phyloP scores from a whole-genome alignment of 2,329 filamentous ascomycete species.

The Coniosporium uncinatum region DNA sequence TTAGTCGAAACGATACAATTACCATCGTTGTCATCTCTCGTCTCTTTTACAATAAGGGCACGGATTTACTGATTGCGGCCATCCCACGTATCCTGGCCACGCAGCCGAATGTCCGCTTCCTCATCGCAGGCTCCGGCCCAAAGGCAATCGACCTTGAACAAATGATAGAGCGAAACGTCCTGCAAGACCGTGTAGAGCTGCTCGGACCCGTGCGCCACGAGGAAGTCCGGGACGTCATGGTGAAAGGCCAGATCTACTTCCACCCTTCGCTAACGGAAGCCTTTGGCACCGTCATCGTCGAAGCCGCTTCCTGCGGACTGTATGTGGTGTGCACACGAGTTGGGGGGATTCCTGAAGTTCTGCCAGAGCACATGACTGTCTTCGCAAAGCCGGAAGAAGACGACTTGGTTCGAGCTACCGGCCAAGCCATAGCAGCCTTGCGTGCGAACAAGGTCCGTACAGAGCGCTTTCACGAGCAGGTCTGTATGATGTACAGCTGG shows the following conservation, averaged over 20 bases:
- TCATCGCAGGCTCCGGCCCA: constrained; percentile 92
- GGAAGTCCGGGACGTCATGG: constrained; percentile 96
- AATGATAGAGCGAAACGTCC: constrained; percentile 91
- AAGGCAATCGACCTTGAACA: constrained; percentile 98
- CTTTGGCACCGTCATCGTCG: constrained; percentile 96
- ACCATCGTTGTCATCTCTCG: constrained; percentile 97
- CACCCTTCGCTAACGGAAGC: constrained; percentile 95
- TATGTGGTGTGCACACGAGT: constrained; percentile 98
- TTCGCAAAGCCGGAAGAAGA: constrained; percentile 98
- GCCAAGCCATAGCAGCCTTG: constrained; percentile 80
- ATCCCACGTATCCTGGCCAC: constrained; percentile 88
- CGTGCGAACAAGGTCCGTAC: constrained; percentile 84
- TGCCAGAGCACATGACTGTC: constrained; percentile 94
- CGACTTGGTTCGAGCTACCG: constrained; percentile 85
- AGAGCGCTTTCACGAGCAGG: constrained; percentile 93
- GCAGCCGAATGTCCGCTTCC: constrained; percentile 91
- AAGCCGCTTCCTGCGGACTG: constrained; percentile 90
- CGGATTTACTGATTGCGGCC: constrained; percentile 91
- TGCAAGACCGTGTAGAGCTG: constrained; percentile 92
- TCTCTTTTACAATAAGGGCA: constrained; percentile 98
- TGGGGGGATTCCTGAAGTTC: constrained; percentile 92
- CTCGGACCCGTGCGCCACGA: constrained; percentile 91
- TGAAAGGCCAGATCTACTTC: constrained; percentile 92
- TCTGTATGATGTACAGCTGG: constrained; percentile 99
- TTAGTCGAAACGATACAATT: constrained; percentile 81